Evolutionary conservation across 148 eudicot genomes (phyloP).

Genomic region (Diospyros kaki): DNA sequence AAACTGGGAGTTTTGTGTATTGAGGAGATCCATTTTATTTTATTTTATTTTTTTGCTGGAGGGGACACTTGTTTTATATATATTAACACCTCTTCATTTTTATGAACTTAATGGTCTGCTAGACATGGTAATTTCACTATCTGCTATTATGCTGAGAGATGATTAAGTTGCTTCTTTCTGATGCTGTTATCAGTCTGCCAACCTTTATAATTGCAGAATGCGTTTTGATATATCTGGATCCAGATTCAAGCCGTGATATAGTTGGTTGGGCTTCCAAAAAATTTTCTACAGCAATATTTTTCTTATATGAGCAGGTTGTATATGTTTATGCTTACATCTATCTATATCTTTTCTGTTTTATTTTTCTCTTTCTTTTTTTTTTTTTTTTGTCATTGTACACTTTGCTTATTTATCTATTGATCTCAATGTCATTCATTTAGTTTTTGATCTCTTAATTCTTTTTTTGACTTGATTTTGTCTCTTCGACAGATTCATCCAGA

Average conservation of each 20-base stretch:
- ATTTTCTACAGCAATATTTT: constrained; percentile 79
- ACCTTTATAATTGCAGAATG: constrained; percentile 99
- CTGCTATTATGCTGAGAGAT: constrained; percentile 6
- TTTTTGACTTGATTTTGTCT: constrained; percentile 11
- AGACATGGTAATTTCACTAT: constrained; percentile 9
- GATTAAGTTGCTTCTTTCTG: constrained; percentile 48
- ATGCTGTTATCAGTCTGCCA: constrained; percentile 94
- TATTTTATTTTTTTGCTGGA: no score
- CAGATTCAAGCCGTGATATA: constrained; percentile 72
- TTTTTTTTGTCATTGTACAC: background rate
- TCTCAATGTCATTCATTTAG: background rate
- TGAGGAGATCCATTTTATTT: no score
- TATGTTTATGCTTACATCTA: background rate
- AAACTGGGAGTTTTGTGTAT: no score
- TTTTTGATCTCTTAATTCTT: no score
- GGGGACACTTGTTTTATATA: no score
- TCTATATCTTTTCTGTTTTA: constrained; percentile 6
- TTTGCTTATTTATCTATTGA: constrained; percentile 1
- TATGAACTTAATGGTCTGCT: background rate
- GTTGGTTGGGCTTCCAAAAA: constrained; percentile 87
- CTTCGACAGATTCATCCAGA: constrained; percentile 77
- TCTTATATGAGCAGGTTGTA: constrained; percentile 95
- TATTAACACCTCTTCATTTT: no score
- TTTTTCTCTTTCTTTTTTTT: background rate
- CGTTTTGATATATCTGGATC: constrained; percentile 95